These are phyloP conservation scores for Leccinum variicolor DNA, from an alignment of 768 basidiomycete genomes.

Conservation along the genomic window DNA sequence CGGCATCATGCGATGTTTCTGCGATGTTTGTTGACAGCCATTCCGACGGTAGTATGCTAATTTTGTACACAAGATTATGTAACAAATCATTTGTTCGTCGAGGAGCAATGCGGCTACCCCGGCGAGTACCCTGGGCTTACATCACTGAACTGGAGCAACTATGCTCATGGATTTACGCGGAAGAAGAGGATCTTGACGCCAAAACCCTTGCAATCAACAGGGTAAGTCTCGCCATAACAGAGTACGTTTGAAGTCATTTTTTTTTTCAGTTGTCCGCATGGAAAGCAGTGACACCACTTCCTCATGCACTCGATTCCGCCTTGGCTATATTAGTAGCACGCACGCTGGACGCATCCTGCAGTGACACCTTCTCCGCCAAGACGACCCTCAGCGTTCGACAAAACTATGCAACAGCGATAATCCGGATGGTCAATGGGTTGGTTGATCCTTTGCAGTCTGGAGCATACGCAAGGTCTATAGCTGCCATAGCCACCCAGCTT, in stretches of 20 bases:
- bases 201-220: conserved; percentile 59
- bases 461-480: conserved; percentile 86
- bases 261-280: conserved; percentile 68
- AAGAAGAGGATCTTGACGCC: conserved; percentile 56
- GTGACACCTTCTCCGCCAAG: conserved; percentile 12
- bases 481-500: conserved; percentile 81
- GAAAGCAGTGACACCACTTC: conserved; percentile 70
- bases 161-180: conserved; percentile 70
- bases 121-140: conserved; percentile 77
- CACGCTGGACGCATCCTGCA: conserved; percentile 46
- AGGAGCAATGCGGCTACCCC: conserved; percentile 62
- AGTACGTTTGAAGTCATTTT: conserved; percentile 6
- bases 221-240: conserved; percentile 39
- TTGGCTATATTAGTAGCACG: conserved; percentile 59
- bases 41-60: too few relatives aligned
- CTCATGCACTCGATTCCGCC: conserved; percentile 76
- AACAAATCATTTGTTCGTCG: not conserved
- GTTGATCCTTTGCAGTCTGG: conserved; percentile 93
- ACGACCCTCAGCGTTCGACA: conserved; percentile 61
- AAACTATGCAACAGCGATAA: conserved; percentile 75
- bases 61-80: too few relatives aligned
- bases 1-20: too few relatives aligned
- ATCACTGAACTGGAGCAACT: conserved; percentile 70
- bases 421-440: conserved; percentile 90
- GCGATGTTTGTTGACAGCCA: too few relatives aligned